These are phyloP conservation scores for Amauroascus niger DNA, from an alignment of 2,329 filamentous ascomycete species.

Conservation along the genomic window DNA sequence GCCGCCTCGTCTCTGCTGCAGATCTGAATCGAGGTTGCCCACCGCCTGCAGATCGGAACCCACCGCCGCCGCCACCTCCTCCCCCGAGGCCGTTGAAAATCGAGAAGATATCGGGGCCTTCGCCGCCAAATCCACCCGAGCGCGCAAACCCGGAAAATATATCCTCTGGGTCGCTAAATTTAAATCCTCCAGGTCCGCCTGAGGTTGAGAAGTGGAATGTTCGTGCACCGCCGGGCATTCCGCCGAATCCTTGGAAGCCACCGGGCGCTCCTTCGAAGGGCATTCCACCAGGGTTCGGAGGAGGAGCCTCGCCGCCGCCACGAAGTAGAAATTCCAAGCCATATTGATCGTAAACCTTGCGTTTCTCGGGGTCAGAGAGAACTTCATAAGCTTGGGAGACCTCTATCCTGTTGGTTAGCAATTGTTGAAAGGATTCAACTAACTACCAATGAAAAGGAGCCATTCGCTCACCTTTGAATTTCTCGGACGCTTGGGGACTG, in stretches of 20 bases:
- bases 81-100: slow-evolving; percentile 40
- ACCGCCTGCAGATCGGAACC: slow-evolving; percentile 20
- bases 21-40: slow-evolving; percentile 18
- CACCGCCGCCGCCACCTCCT: slow-evolving; percentile 33
- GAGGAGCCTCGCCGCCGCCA: slow-evolving; percentile 61
- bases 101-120: slow-evolving; percentile 50
- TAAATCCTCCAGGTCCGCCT: slow-evolving; percentile 57
- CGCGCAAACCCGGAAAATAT: slow-evolving; percentile 82
- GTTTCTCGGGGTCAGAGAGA: slow-evolving; percentile 91
- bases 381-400: slow-evolving; percentile 97
- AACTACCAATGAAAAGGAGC: neutral
- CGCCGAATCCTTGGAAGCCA: slow-evolving; percentile 41
- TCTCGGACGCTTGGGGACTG: slow-evolving; percentile 73
- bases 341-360: slow-evolving; percentile 88
- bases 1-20: slow-evolving; percentile 22
- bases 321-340: slow-evolving; percentile 86
- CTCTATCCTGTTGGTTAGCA: slow-evolving; percentile 43
- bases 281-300: slow-evolving; percentile 45
- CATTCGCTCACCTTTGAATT: slow-evolving; percentile 63
- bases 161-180: slow-evolving; percentile 70
- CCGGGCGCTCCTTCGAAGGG: slow-evolving; percentile 36
- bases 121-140: slow-evolving; percentile 41
- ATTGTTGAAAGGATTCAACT: slow-evolving; percentile 2
- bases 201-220: slow-evolving; percentile 37
- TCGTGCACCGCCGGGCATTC: slow-evolving; percentile 36